A percentile compares a stretch with the other conserved stretches of the same genome.
phyloP scores from a whole-genome alignment of 352 stramenopile genomes.

The Pythium oligandrum region DNA sequence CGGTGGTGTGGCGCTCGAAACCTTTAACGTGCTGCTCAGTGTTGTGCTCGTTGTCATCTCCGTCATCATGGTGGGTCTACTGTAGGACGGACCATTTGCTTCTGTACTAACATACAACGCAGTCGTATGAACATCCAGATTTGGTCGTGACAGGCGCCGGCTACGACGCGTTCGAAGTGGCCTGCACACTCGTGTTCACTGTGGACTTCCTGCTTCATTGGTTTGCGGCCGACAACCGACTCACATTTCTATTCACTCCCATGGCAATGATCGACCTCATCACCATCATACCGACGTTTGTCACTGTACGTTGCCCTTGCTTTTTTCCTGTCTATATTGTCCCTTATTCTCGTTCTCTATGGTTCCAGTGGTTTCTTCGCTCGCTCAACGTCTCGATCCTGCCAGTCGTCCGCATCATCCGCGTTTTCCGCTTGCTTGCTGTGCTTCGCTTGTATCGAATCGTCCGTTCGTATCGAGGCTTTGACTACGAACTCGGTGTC shows the following conservation, averaged over 20 bases:
- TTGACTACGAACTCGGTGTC: constrained; percentile 56
- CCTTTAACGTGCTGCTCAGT: constrained; percentile 40
- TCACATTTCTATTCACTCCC: constrained; percentile 39
- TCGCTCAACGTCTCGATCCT: constrained; percentile 31
- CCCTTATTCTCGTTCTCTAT: constrained; percentile 1
- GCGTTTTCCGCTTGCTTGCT: constrained; percentile 52
- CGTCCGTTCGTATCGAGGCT: constrained; percentile 45
- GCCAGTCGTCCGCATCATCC: constrained; percentile 42
- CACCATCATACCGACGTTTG: constrained; percentile 43
- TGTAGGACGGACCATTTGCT: no score
- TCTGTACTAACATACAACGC: neutral
- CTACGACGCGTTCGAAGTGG: constrained; percentile 33
- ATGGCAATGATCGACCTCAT: constrained; percentile 54
- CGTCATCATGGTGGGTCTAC: constrained; percentile 23
- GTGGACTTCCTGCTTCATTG: constrained; percentile 49
- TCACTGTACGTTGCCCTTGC: constrained; percentile 21
- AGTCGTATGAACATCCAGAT: constrained; percentile 30
- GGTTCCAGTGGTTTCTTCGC: constrained; percentile 14
- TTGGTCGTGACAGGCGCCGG: neutral
- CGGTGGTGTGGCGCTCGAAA: constrained; percentile 29
- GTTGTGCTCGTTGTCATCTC: constrained; percentile 38
- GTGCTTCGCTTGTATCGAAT: constrained; percentile 58
- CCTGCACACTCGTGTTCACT: constrained; percentile 36
- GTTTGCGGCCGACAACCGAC: constrained; percentile 31
- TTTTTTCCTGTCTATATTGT: constrained; percentile 1